Evolutionary conservation across 208 protist genomes (phyloP), one percentile per base, ranked within the genome.

Genomic region (Crithidia sp.): DNA sequence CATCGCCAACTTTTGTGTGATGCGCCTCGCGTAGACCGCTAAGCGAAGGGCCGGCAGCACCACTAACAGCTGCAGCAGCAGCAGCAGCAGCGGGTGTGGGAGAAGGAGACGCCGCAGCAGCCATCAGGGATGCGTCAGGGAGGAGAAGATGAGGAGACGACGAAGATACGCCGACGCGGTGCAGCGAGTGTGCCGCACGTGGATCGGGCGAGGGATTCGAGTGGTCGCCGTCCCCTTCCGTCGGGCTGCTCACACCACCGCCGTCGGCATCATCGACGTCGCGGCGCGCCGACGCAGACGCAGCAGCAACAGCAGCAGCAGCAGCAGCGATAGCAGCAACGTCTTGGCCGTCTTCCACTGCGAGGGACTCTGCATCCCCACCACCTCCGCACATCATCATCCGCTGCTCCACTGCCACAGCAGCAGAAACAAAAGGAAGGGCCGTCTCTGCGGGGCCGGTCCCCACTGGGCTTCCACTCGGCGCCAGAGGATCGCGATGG

Each of bases 211-310:
- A 69, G 13, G 52, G 64, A 40, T 69, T 58, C 3, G 64, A 69
- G 52, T 60, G 64, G 53, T 69, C 64, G 52, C 64, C 53, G n/a
- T 69, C 64, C 19, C 39, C 49, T 6, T 47, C 39, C 3, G 40
- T 28, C 2, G 64, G 64, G 2, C 28, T 28, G 28, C 28, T 28
- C 28, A 28, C 28, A 28, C 28, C 28, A 28, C 28, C 28, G 28
- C 16, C 64, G 14, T 10, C 19, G 52, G 9, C 14, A 5, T 66
- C 45, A 49, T 49, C 45, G 45, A 7, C 12, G 2, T 49, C 12
- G 45, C 45, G 45, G 45, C 45, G 45, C n/a, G 17, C 45, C 7
- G 45, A 14, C 43, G 7, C 28, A 7, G 9, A 19, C 40, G 9
- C 57, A 4, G 39, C 6, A 44, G 28, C 59, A 6, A 8, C 14